Evolutionary conservation across 2,329 filamentous ascomycete genomes (phyloP), one percentile per base, ranked within the genome.

Genomic region (Colletotrichum liriopes): DNA sequence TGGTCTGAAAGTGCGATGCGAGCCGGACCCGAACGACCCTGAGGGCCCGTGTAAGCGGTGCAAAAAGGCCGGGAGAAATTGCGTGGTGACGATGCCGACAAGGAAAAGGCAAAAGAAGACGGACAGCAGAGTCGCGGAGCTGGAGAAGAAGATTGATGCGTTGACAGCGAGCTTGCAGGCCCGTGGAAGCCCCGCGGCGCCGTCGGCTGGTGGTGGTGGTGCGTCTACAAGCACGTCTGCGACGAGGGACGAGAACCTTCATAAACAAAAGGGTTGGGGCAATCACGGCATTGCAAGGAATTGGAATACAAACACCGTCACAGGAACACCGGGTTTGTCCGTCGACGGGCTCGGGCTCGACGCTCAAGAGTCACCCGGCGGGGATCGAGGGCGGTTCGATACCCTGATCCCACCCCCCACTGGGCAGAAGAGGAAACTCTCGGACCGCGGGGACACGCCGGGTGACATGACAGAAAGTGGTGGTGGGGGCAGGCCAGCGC

Each of bases 91-190:
- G 1, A 90, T 91, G 74, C 94, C 89, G 18, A 90, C 86, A 39
- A 81, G 94, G 51, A 97, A 97, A 83, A 88, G 95, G 55, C 94
- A 96, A 84, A 97, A 96, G 86, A 97, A 97, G 86, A 95, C 94
- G 65, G 95, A 97, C 80, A 96, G 91, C 75, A 89, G 94, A 63
- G 95, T 98, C 16, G 93, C 94, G 11, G 95, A 98, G 84, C 86
- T 98, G 63, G 95, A 98, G 85, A 94, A 93, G 86, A 97, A 97
- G 85, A 96, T 98, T 74, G 94, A 98, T 84, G 93, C 93, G 11
- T 81, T 98, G 79, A 97, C 94, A 9, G 93, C 94, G 8, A 94
- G 91, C 45, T 80, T 98, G 75, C 92, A 94, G 56, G 90, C 93
- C 11, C 77, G 82, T 39, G 78, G 71, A 32, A 73, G 52, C 20